phyloP scores from a whole-genome alignment of 2,329 filamentous ascomycete species.

The Trichoderma polysporum region DNA sequence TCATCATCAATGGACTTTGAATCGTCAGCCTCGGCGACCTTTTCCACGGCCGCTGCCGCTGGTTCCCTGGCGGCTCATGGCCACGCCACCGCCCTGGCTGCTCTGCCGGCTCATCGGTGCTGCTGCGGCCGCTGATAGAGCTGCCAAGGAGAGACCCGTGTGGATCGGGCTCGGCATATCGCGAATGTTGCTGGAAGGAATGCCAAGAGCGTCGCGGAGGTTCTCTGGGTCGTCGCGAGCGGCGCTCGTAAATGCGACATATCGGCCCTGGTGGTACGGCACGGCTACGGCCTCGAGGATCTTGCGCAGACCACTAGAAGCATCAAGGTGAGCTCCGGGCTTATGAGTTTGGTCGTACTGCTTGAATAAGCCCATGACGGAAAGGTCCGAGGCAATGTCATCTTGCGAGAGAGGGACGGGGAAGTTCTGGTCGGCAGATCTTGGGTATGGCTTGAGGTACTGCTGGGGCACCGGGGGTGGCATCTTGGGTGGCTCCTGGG shows the following conservation, averaged over 20 bases:
- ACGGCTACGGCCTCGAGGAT: constrained; percentile 56
- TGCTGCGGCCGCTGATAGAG: constrained; percentile 40
- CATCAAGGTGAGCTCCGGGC: constrained; percentile 56
- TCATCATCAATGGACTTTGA: background rate
- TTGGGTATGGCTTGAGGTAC: constrained; percentile 58
- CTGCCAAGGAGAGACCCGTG: constrained; percentile 27
- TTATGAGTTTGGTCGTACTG: constrained; percentile 56
- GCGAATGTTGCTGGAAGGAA: constrained; percentile 45
- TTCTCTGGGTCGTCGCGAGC: constrained; percentile 49
- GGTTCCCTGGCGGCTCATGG: constrained; percentile 57
- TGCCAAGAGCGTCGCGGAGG: constrained; percentile 50
- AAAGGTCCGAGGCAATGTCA: constrained; percentile 55
- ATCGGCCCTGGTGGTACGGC: constrained; percentile 48
- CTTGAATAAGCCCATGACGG: constrained; percentile 58
- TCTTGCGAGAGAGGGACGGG: constrained; percentile 51
- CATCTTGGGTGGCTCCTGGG: constrained; percentile 57
- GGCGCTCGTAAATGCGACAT: constrained; percentile 48
- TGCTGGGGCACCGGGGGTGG: constrained; percentile 57
- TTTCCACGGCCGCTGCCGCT: constrained; percentile 51
- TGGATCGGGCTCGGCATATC: constrained; percentile 40
- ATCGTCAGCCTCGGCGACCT: constrained; percentile 37
- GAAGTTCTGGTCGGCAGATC: constrained; percentile 56
- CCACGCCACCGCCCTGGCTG: constrained; percentile 54
- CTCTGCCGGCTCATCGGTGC: constrained; percentile 57
- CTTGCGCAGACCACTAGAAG: constrained; percentile 52